Evolutionary conservation across 2,329 filamentous ascomycete genomes (phyloP).

Genomic region (Colletotrichum eleusines): DNA sequence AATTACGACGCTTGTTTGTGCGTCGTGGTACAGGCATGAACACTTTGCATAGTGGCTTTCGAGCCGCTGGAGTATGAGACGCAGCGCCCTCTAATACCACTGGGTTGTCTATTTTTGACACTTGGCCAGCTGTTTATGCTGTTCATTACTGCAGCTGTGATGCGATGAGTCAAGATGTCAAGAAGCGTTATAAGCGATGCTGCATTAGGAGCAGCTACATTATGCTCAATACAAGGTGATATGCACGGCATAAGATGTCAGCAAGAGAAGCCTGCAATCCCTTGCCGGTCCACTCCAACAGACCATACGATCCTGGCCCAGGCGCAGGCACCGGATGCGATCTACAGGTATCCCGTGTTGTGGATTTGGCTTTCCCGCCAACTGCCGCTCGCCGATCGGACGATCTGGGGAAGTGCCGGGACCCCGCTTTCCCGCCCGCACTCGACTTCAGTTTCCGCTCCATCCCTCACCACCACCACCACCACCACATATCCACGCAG

Average conservation of each 20-base stretch:
- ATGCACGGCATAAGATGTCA: not conserved
- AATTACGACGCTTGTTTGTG: conserved; percentile 8
- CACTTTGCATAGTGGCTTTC: conserved; percentile 31
- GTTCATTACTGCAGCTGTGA: not conserved
- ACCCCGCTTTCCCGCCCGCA: conserved; percentile 34
- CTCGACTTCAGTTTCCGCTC: conserved; percentile 5
- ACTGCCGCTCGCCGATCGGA: conserved; percentile 24
- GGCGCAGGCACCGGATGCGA: not conserved
- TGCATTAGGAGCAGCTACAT: not conserved
- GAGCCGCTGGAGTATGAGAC: conserved; percentile 24
- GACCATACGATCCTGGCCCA: not conserved
- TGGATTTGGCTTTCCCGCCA: conserved; percentile 16
- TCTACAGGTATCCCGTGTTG: conserved; percentile 24
- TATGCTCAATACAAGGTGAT: not conserved
- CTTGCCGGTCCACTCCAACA: not conserved
- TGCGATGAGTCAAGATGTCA: not conserved
- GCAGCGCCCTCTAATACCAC: conserved; percentile 31
- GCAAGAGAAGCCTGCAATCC: not conserved
- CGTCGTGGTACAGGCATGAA: conserved; percentile 24
- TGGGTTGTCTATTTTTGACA: not conserved
- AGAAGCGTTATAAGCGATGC: not conserved
- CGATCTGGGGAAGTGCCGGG: conserved; percentile 36
- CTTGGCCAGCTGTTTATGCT: not conserved
- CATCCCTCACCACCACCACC: not conserved
- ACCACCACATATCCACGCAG: not conserved